A percentile compares a stretch with the other conserved stretches of the same genome.
phyloP scores from a whole-genome alignment of 1,284 basidiomycete genomes.

The Ustilago sp. region DNA sequence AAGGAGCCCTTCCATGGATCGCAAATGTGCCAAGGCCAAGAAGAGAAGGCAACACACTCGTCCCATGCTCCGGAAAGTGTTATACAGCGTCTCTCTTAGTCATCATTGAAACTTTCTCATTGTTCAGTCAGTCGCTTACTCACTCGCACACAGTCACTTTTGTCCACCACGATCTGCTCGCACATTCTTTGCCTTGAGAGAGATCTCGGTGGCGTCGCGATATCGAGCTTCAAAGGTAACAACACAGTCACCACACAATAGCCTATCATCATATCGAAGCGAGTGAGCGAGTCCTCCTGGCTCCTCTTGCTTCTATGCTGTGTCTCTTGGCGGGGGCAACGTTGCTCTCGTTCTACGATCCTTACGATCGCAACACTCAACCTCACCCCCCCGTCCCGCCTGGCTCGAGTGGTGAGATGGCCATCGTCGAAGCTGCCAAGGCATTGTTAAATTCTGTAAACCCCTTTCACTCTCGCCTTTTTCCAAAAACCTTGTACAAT shows the following conservation, averaged over 20 bases:
- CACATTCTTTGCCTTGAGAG: background rate
- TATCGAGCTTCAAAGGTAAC: background rate
- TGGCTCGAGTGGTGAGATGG: no score
- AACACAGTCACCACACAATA: background rate
- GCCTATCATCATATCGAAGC: constrained; percentile 1
- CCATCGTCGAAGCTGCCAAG: no score
- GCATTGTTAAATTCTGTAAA: background rate
- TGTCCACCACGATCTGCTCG: background rate
- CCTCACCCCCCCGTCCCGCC: no score
- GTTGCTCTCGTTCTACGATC: no score
- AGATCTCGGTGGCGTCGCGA: background rate
- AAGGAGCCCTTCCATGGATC: background rate
- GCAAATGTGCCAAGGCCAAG: background rate
- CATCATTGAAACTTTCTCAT: constrained; percentile 16
- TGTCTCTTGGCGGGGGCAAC: background rate
- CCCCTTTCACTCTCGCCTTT: background rate
- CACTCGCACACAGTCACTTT: background rate
- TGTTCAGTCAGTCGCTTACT: background rate
- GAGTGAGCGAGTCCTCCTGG: background rate
- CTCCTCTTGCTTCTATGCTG: no score
- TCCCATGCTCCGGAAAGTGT: no score
- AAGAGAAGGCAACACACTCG: no score
- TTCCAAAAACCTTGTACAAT: background rate
- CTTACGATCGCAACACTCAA: no score
- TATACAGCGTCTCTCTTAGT: constrained; percentile 7